Evolutionary conservation across 306 rosid genomes (phyloP).

Genomic region (Ammopiptanthus mongolicus): DNA sequence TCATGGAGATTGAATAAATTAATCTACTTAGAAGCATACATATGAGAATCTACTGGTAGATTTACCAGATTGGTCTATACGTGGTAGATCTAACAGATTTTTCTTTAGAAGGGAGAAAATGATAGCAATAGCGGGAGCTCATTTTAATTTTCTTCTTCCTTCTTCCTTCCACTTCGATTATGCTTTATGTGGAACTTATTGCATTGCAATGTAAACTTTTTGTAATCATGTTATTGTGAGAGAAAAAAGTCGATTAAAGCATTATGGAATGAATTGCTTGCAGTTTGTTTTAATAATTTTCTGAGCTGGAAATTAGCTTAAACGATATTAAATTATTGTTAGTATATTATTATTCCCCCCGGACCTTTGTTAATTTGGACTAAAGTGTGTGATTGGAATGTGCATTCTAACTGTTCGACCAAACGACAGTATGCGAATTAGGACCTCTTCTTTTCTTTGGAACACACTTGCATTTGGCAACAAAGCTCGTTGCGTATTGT

Average conservation of each 20-base stretch:
- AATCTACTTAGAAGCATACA: background rate
- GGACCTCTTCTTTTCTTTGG: background rate
- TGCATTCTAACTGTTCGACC: slow-evolving; percentile 7
- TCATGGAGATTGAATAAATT: slow-evolving; percentile 23
- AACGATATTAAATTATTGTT: background rate
- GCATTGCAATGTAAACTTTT: background rate
- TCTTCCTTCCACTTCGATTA: background rate
- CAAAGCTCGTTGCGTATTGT: background rate
- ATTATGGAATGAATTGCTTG: background rate
- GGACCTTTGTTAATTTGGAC: too few species aligned
- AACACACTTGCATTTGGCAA: background rate
- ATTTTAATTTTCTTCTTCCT: background rate
- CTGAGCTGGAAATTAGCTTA: background rate
- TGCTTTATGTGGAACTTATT: background rate
- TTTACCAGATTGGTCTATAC: background rate
- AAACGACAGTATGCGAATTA: background rate
- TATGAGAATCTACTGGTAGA: background rate
- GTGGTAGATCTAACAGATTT: background rate
- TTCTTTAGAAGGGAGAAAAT: background rate
- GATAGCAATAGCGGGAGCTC: background rate
- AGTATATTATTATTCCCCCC: background rate
- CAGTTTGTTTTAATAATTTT: background rate
- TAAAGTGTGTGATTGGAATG: background rate
- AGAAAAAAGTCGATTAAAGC: too few species aligned
- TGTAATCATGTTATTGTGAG: background rate